A percentile compares a stretch with the other conserved stretches of the same genome.
These are phyloP conservation scores for Coniosporium tulheliwenetii DNA, from an alignment of 2,329 filamentous ascomycete species.

Conservation along the genomic window DNA sequence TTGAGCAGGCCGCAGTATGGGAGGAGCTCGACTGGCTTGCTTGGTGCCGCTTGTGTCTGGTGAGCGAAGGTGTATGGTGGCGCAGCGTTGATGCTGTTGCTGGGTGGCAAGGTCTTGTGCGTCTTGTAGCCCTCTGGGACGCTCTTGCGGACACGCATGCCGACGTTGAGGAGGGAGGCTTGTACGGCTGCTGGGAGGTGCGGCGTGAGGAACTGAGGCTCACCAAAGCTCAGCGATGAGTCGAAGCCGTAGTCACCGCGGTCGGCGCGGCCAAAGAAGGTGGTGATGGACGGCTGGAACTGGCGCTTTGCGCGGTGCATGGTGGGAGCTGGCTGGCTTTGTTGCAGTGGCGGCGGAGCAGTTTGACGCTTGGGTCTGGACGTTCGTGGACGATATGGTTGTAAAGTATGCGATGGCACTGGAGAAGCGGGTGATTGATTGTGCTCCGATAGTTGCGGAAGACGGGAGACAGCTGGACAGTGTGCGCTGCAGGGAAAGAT, in stretches of 20 bases:
- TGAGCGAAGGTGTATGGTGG: slow-evolving; percentile 3
- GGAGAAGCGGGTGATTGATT: too few relatives aligned
- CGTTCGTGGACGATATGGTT: too few relatives aligned
- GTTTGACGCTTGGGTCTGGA: too few relatives aligned
- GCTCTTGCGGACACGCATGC: slow-evolving; percentile 87
- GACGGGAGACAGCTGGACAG: too few relatives aligned
- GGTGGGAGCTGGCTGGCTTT: too few relatives aligned
- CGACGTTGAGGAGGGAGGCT: slow-evolving; percentile 73
- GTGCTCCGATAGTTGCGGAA: too few relatives aligned
- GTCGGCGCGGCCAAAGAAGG: slow-evolving; percentile 20
- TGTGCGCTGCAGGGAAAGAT: too few relatives aligned
- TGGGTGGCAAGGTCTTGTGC: slow-evolving; percentile 22
- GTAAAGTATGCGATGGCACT: too few relatives aligned
- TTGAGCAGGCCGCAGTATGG: slow-evolving; percentile 74
- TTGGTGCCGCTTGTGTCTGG: slow-evolving; percentile 11
- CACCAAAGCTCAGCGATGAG: neutral
- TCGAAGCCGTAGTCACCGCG: slow-evolving; percentile 3
- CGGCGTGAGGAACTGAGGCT: slow-evolving; percentile 15
- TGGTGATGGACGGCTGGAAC: slow-evolving; percentile 26
- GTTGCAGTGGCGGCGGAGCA: too few relatives aligned
- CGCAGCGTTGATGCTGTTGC: neutral
- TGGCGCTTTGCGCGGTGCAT: slow-evolving; percentile 3
- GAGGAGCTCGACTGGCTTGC: slow-evolving; percentile 43
- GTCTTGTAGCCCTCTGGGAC: slow-evolving; percentile 93
- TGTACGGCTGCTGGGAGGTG: slow-evolving; percentile 52